phyloP scores from a whole-genome alignment of 192 early-diverging fungal genomes.

The Lunasporangiospora selenospora region DNA sequence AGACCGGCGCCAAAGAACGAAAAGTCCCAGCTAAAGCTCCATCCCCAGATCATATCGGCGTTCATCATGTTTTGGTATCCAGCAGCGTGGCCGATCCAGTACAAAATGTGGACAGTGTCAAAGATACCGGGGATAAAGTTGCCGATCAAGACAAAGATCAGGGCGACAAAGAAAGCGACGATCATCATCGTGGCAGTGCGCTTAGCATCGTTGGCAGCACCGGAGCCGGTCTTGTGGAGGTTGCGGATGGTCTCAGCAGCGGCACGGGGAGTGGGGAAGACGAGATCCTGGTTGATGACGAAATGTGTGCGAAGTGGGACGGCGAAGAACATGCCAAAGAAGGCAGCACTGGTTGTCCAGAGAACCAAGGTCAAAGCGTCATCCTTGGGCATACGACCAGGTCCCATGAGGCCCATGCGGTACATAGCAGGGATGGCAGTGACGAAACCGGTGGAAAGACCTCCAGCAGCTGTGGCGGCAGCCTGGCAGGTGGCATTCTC shows the following conservation, averaged over 20 bases:
- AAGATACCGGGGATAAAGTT: constrained; percentile 53
- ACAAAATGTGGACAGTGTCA: constrained; percentile 55
- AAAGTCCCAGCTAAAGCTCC: constrained; percentile 56
- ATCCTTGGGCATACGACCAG: constrained; percentile 40
- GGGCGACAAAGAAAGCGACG: constrained; percentile 49
- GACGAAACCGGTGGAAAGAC: constrained; percentile 65
- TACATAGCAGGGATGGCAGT: constrained; percentile 78
- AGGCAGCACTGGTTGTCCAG: constrained; percentile 64
- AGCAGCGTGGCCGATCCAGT: constrained; percentile 56
- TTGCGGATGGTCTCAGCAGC: constrained; percentile 69
- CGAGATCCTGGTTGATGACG: constrained; percentile 70
- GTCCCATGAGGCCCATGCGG: constrained; percentile 61
- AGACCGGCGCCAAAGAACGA: constrained; percentile 72
- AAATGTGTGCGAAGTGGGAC: constrained; percentile 70
- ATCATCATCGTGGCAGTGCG: constrained; percentile 60
- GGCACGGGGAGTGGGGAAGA: constrained; percentile 74
- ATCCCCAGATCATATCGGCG: constrained; percentile 58
- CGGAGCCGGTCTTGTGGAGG: constrained; percentile 54
- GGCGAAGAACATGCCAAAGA: constrained; percentile 78
- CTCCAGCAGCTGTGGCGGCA: constrained; percentile 74
- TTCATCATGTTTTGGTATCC: constrained; percentile 43
- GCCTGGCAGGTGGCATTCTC: constrained; percentile 74
- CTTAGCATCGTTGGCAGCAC: constrained; percentile 56
- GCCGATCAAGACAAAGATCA: constrained; percentile 54
- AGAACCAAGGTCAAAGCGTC: constrained; percentile 59